These are phyloP conservation scores for Liquidambar formosana DNA, from an alignment of 164 flowering plant genomes.

Conservation along the genomic window DNA sequence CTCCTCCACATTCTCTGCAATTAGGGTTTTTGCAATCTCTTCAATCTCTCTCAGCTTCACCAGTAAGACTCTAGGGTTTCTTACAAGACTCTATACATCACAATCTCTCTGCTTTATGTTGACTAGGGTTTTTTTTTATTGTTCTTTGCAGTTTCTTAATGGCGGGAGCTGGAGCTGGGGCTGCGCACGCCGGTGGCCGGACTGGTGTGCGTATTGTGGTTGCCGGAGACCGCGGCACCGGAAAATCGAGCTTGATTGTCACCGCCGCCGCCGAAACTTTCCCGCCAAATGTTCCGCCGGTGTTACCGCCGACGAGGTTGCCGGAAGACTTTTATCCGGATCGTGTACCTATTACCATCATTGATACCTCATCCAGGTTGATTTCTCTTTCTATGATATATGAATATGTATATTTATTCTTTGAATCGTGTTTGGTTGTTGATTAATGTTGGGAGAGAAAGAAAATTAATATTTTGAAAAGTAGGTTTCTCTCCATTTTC, in stretches of 20 bases:
- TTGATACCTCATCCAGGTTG: conserved; percentile 68
- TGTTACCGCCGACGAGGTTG: conserved; percentile 63
- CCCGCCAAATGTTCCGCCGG: conserved; percentile 49
- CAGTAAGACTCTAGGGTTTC: conserved; percentile 16
- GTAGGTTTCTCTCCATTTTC: too few relatives aligned
- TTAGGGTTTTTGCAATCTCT: not conserved
- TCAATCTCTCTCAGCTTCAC: conserved; percentile 4
- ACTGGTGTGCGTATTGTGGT: conserved; percentile 56
- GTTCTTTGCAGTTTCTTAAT: conserved; percentile 17
- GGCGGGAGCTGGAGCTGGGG: conserved; percentile 32
- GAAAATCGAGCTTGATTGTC: conserved; percentile 69
- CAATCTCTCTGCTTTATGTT: not conserved
- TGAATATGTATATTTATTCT: not conserved
- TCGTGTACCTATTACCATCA: conserved; percentile 55
- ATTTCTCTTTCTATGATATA: not conserved
- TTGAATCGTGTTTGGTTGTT: not conserved
- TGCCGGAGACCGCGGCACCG: conserved; percentile 65
- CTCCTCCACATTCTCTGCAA: not conserved
- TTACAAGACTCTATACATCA: conserved; percentile 1
- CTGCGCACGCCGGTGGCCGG: conserved; percentile 8
- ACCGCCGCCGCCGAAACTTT: conserved; percentile 53
- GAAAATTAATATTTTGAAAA: too few relatives aligned
- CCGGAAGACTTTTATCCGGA: conserved; percentile 62
- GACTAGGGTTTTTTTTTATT: conserved; percentile 2
- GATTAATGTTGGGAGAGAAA: too few relatives aligned